phyloP scores from a whole-genome alignment of 345 rosid genomes.

The Adansonia digitata region DNA sequence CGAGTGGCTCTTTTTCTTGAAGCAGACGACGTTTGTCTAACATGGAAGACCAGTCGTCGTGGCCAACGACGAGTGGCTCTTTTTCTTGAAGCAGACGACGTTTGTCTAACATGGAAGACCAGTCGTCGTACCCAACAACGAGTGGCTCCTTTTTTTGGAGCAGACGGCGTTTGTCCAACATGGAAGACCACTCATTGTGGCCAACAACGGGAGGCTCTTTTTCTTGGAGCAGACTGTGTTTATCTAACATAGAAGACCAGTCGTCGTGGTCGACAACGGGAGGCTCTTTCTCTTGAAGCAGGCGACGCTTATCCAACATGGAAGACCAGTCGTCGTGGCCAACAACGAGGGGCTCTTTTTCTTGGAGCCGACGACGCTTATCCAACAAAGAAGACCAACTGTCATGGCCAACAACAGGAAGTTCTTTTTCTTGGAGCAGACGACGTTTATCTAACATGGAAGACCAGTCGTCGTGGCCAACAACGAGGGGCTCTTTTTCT shows the following conservation, averaged over 20 bases:
- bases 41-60: neutral
- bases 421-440: conserved; percentile 13
- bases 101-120: neutral
- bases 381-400: neutral
- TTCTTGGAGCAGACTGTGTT: conserved; percentile 24
- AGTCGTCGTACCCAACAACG: neutral
- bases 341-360: neutral
- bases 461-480: neutral
- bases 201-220: neutral
- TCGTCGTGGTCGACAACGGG: neutral
- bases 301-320: conserved; percentile 12
- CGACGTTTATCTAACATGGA: conserved; percentile 10
- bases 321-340: neutral
- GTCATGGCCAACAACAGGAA: neutral
- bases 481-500: neutral
- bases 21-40: conserved; percentile 21
- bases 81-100: conserved; percentile 23
- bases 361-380: conserved; percentile 25
- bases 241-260: neutral
- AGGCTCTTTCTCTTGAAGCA: conserved; percentile 13
- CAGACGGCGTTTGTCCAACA: conserved; percentile 16
- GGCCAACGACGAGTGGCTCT: neutral
- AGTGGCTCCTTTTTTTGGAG: conserved; percentile 9
- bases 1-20: neutral
- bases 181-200: neutral